Base-by-base conservation (phyloP, 139 green algal species). In the Chlamydomonas asymmetrica region DNA sequence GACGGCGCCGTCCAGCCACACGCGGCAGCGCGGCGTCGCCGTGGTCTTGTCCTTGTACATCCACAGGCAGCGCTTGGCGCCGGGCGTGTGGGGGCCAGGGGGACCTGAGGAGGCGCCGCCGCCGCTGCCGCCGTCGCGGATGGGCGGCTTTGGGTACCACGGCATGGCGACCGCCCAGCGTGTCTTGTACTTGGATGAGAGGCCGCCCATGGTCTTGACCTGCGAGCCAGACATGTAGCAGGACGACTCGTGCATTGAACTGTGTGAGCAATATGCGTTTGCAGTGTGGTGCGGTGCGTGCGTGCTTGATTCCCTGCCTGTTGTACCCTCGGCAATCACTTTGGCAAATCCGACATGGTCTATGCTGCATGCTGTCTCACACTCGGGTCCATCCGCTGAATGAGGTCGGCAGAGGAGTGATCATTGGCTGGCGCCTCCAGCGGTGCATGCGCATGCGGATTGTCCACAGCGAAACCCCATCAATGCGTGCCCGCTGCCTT, bases 41-140 rank as follows among this genome's bases (percentile, higher is more conserved):
- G 25, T 49, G 56, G 18, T 32, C 13, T 48, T n/a, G 70, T 76
- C 56, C 54, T 76, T 76, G 70, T 76, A 76, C 56, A 76, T 22
- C 70, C 70, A 76, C 27, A 76, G 49, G 70, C 70, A 76, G 16
- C 70, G 70, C 39, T 40, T n/a, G n/a, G n/a, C n/a, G n/a, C n/a
- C n/a, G n/a, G n/a, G n/a, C n/a, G n/a, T n/a, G n/a, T n/a, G n/a
- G n/a, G n/a, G n/a, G n/a, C n/a, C n/a, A n/a, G n/a, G n/a, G n/a
- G n/a, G n/a, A n/a, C 13, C 45, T 13, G 45, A 10, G 45, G 45
- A 16, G 13, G 18, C 45, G 45, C 13, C 45, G 13, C 45, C 45
- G 13, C 56, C 1, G 56, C 56, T 18, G 56, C 3, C 3, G 56
- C 56, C 4, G 25, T 8, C 4, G 1, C 6, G 29, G 29, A 31